Evolutionary conservation across 768 basidiomycete genomes (phyloP).

Genomic region (Cubamyces sp.): DNA sequence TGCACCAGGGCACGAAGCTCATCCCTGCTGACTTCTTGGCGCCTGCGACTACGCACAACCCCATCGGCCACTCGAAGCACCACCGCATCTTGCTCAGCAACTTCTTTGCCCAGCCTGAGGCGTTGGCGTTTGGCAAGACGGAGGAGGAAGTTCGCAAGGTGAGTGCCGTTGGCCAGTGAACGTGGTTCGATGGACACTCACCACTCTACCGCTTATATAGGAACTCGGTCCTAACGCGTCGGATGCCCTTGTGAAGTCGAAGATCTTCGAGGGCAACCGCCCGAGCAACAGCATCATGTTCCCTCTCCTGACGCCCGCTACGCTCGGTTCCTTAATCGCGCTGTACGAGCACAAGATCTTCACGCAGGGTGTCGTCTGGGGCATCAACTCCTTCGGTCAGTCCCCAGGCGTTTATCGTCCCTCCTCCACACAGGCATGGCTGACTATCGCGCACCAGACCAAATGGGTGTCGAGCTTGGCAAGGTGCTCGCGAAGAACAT

Average conservation of each 20-base stretch:
- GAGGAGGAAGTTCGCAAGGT: conserved; percentile 77
- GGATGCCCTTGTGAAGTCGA: conserved; percentile 90
- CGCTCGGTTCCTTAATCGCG: conserved; percentile 86
- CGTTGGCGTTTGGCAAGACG: conserved; percentile 96
- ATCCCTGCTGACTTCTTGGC: conserved; percentile 94
- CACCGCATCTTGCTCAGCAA: conserved; percentile 97
- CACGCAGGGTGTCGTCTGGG: conserved; percentile 96
- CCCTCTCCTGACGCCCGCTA: conserved; percentile 88
- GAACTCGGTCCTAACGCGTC: conserved; percentile 72
- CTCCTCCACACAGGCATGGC: background rate
- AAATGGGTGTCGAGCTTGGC: conserved; percentile 99
- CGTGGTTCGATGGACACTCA: background rate
- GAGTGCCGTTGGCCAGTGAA: background rate
- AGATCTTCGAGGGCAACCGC: conserved; percentile 97
- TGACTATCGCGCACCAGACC: conserved; percentile 55
- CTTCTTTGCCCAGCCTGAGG: conserved; percentile 98
- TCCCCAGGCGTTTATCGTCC: background rate
- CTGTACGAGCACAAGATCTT: conserved; percentile 99
- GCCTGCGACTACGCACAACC: conserved; percentile 88
- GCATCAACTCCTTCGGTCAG: conserved; percentile 96
- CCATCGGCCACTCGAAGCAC: conserved; percentile 83
- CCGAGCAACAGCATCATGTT: conserved; percentile 97
- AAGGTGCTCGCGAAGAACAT: conserved; percentile 98
- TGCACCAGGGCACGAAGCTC: conserved; percentile 92
- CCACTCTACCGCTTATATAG: conserved; percentile 15